Evolutionary conservation across 2,329 filamentous ascomycete species (phyloP).

Genomic region (Hirsutella thompsonii): DNA sequence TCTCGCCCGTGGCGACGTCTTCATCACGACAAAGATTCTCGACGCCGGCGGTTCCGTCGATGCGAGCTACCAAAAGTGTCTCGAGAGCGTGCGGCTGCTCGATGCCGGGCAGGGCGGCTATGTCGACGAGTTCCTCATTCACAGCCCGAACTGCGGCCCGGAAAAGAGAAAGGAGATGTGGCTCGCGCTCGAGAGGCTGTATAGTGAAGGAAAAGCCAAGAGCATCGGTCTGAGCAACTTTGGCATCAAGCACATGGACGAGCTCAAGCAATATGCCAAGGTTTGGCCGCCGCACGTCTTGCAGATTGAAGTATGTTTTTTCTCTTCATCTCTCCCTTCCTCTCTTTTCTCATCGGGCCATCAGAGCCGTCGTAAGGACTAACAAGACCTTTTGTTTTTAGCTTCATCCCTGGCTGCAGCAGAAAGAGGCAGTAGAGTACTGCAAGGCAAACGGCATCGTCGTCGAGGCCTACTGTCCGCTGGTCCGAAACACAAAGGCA

Average conservation of each 20-base stretch:
- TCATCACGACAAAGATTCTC: constrained; percentile 59
- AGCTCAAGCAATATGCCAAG: constrained; percentile 49
- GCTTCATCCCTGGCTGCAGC: constrained; percentile 58
- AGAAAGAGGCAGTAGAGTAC: constrained; percentile 18
- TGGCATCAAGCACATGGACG: constrained; percentile 53
- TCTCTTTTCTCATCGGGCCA: too few species aligned
- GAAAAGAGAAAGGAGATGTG: constrained; percentile 49
- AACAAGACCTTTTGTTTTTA: constrained; percentile 13
- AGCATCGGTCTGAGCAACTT: constrained; percentile 65
- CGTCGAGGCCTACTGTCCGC: constrained; percentile 21
- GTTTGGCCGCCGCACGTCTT: constrained; percentile 57
- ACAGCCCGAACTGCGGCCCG: constrained; percentile 44
- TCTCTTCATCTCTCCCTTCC: too few species aligned
- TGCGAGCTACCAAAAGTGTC: constrained; percentile 42
- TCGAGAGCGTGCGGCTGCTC: constrained; percentile 53
- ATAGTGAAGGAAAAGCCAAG: constrained; percentile 44
- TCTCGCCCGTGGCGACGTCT: constrained; percentile 45
- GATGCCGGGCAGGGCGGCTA: constrained; percentile 40
- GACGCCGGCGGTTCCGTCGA: constrained; percentile 28
- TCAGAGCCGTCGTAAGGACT: too few species aligned
- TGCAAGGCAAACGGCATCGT: constrained; percentile 69
- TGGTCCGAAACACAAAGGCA: constrained; percentile 17
- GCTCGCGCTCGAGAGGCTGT: constrained; percentile 49
- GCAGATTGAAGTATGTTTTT: constrained; percentile 52
- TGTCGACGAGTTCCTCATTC: constrained; percentile 59